phyloP scores from a whole-genome alignment of 2,329 filamentous ascomycete genomes.

The Penicillium sp. region DNA sequence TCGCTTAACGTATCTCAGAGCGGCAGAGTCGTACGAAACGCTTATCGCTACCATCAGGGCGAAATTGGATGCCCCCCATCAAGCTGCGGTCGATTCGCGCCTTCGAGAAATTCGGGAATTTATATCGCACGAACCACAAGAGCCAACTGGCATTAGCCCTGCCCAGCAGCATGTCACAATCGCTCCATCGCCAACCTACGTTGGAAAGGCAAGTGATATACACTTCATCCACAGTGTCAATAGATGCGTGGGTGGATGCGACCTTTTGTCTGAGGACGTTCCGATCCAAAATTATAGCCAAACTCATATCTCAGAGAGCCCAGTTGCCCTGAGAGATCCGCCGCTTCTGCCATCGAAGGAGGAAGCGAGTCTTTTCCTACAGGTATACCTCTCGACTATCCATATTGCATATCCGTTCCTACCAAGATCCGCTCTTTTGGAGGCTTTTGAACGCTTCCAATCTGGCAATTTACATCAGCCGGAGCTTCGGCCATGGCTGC shows the following conservation, averaged over 20 bases:
- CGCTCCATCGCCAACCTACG: constrained; percentile 28
- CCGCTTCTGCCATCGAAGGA: constrained; percentile 15
- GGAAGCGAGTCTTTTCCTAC: constrained; percentile 20
- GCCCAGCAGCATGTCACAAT: neutral
- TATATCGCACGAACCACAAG: neutral
- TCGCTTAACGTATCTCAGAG: neutral
- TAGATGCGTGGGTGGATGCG: constrained; percentile 19
- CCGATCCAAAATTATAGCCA: constrained; percentile 16
- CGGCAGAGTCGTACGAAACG: neutral
- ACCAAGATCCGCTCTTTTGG: constrained; percentile 23
- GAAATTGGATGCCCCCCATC: neutral
- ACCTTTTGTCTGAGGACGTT: constrained; percentile 22
- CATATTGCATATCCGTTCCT: constrained; percentile 40
- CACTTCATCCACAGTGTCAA: constrained; percentile 40
- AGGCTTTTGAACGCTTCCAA: constrained; percentile 18
- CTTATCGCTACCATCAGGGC: neutral
- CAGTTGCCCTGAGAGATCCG: constrained; percentile 10
- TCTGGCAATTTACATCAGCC: constrained; percentile 12
- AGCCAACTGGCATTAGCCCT: neutral
- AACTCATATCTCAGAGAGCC: constrained; percentile 14
- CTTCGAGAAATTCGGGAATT: neutral
- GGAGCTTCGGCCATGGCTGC: constrained; percentile 22
- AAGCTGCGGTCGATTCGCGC: neutral
- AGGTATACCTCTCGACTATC: constrained; percentile 37
- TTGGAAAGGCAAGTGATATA: constrained; percentile 43